phyloP scores from a whole-genome alignment of 495 filamentous ascomycete genomes.

The Trichoderma parareesei region DNA sequence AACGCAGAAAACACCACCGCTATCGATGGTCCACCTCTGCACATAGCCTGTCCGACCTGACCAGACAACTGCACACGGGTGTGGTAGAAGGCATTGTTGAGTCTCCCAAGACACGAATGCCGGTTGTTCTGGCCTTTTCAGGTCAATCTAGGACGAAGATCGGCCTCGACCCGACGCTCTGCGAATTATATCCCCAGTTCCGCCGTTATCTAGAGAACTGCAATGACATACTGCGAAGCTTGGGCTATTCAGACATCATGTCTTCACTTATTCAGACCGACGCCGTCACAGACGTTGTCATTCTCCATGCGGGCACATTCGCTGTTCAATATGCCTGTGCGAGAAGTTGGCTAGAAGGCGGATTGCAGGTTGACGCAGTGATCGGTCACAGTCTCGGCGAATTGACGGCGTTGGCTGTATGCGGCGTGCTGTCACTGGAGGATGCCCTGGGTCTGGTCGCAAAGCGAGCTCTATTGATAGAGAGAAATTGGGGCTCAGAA shows the following conservation, averaged over 20 bases:
- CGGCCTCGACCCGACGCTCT: not conserved
- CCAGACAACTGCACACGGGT: not conserved
- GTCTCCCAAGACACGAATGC: not conserved
- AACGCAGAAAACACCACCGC: slow-evolving; percentile 6
- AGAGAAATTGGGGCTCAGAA: slow-evolving; percentile 38
- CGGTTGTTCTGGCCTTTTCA: slow-evolving; percentile 3
- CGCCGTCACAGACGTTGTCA: slow-evolving; percentile 32
- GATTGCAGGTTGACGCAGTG: slow-evolving; percentile 14
- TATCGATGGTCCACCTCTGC: slow-evolving; percentile 3
- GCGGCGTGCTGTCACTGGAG: slow-evolving; percentile 19
- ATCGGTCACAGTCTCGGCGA: slow-evolving; percentile 6
- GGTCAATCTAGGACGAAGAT: slow-evolving; percentile 1
- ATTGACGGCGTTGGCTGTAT: slow-evolving; percentile 12
- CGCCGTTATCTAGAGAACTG: slow-evolving; percentile 35
- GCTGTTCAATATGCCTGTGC: slow-evolving; percentile 43
- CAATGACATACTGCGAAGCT: slow-evolving; percentile 16
- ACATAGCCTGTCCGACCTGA: not conserved
- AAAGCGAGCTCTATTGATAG: slow-evolving; percentile 37
- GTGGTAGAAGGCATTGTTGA: not conserved
- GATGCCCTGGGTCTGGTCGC: slow-evolving; percentile 32
- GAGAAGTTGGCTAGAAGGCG: slow-evolving; percentile 39
- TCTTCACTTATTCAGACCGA: slow-evolving; percentile 40
- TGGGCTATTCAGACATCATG: slow-evolving; percentile 33
- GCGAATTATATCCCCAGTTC: not conserved
- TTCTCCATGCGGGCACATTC: slow-evolving; percentile 39